phyloP scores from a whole-genome alignment of 768 basidiomycete genomes.

The Phlegmacium glaucopus region DNA sequence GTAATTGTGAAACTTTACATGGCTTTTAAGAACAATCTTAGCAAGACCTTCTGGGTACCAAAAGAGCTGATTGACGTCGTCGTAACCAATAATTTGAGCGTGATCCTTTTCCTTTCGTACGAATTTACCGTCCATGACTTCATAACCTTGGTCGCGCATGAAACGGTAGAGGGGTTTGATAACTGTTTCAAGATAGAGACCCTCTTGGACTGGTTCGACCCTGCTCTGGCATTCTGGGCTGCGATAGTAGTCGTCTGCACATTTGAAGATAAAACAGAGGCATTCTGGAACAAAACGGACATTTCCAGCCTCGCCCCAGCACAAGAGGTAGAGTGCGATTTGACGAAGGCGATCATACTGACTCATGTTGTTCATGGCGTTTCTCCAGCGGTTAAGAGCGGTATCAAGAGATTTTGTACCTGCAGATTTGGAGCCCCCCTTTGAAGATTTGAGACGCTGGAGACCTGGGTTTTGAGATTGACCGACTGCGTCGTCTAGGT shows the following conservation, averaged over 20 bases:
- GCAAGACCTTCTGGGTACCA: conserved; percentile 99
- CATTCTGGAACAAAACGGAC: conserved; percentile 97
- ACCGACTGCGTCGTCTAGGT: conserved; percentile 98
- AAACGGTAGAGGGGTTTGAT: conserved; percentile 95
- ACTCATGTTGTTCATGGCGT: conserved; percentile 99
- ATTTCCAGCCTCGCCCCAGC: conserved; percentile 98
- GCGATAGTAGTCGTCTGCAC: conserved; percentile 99
- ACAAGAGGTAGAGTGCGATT: conserved; percentile 91
- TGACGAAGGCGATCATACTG: conserved; percentile 97
- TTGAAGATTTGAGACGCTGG: conserved; percentile 82
- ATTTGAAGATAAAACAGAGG: conserved; percentile 99
- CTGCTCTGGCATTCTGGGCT: conserved; percentile 96
- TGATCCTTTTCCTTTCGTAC: conserved; percentile 93
- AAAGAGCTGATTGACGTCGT: conserved; percentile 98
- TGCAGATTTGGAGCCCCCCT: conserved; percentile 46
- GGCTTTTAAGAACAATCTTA: conserved; percentile 85
- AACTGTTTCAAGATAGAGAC: conserved; percentile 86
- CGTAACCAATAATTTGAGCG: conserved; percentile 96
- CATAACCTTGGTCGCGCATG: conserved; percentile 97
- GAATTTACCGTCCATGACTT: conserved; percentile 92
- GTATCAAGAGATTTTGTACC: conserved; percentile 83
- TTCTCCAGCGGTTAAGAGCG: conserved; percentile 92
- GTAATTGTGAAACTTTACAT: conserved; percentile 44
- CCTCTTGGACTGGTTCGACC: conserved; percentile 90
- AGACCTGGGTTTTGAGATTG: conserved; percentile 92